Conservation (phyloP, 768 basidiomycete species). For the Clavaria fumosa region DNA sequence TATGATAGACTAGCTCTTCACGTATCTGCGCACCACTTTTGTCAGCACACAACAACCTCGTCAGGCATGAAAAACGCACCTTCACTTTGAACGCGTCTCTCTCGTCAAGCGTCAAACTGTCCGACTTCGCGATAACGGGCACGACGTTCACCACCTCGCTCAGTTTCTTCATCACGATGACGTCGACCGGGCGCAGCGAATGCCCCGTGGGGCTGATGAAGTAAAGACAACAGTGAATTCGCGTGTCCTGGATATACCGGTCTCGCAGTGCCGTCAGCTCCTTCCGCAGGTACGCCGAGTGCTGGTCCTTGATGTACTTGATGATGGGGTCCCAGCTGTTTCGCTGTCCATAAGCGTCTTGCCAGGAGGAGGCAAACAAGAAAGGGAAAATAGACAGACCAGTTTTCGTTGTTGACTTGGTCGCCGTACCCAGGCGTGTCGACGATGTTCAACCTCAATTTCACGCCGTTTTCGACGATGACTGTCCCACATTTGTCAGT, state of each 20-base stretch:
- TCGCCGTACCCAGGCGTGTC: conserved; percentile 98
- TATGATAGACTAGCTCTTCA: conserved; percentile 80
- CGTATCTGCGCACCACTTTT: conserved; percentile 49
- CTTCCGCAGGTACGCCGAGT: conserved; percentile 96
- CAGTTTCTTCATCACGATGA: conserved; percentile 98
- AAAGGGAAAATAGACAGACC: conserved; percentile 32
- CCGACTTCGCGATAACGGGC: conserved; percentile 97
- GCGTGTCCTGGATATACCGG: conserved; percentile 95
- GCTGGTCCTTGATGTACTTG: conserved; percentile 99
- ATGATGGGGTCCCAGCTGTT: conserved; percentile 97
- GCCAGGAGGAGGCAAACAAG: conserved; percentile 4
- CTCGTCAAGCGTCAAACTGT: conserved; percentile 88
- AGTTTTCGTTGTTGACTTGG: conserved; percentile 97
- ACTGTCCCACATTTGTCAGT: conserved; percentile 43
- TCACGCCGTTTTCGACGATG: conserved; percentile 92
- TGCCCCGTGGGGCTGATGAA: conserved; percentile 99
- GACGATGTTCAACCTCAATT: conserved; percentile 89
- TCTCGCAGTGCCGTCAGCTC: conserved; percentile 98
- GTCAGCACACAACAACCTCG: background rate
- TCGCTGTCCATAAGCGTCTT: conserved; percentile 2
- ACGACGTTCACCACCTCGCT: conserved; percentile 99
- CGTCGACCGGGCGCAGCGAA: conserved; percentile 87
- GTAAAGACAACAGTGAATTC: conserved; percentile 95
- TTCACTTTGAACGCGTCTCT: conserved; percentile 85
- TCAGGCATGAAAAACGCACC: conserved; percentile 25